Evolutionary conservation across 1,284 basidiomycete genomes (phyloP), one percentile per base, ranked within the genome.

Genomic region (Ustilago esculenta): DNA sequence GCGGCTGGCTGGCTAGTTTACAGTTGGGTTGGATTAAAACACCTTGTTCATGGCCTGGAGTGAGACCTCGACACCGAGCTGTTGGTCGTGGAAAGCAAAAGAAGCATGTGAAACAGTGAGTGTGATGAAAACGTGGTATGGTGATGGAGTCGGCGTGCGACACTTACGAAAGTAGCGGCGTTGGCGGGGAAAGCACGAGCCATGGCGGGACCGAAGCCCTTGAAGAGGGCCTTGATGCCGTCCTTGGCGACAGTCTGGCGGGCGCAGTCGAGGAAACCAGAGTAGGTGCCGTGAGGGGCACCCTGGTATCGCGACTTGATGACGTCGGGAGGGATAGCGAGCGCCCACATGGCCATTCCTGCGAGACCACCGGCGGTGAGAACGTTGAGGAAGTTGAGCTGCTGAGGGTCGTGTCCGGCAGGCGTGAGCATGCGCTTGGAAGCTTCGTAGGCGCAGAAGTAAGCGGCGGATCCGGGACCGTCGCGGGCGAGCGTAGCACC

Each of bases 381-480:
- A 77, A 98, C 88, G 25, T 92, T 90, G 40, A 90, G 86, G 33
- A 99, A 86, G 79, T 94, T 92, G 63, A 98, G 86, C 54, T 96
- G 89, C 30, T 89, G 87, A 4, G 91, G 86, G 33, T 90, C 86
- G 27, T 90, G 90, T 40, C 87, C 87, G 2, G 65, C 58, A 20
- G 92, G 91, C 40, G 89, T 92, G 58, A 99, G 84, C 9, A 86
- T 83, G 78, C 90, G 91, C 85, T 98, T 98, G 55, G 92, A 89
- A 34, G 92, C 86, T 84, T 99, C 96, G 83, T 99, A 99, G 5
- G 94, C 91, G 25, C 92, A 92, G 82, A 99, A 99, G 85, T 98
- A 98, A 41, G 92, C 94, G 69, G 96, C 96, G 76, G 90, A 92
- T 47, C 96, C 96, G 3, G 96, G 96, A 49, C 94, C 95, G 82